These are phyloP conservation scores for Penicillium paradoxum DNA, from an alignment of 495 filamentous ascomycete species.

Conservation along the genomic window DNA sequence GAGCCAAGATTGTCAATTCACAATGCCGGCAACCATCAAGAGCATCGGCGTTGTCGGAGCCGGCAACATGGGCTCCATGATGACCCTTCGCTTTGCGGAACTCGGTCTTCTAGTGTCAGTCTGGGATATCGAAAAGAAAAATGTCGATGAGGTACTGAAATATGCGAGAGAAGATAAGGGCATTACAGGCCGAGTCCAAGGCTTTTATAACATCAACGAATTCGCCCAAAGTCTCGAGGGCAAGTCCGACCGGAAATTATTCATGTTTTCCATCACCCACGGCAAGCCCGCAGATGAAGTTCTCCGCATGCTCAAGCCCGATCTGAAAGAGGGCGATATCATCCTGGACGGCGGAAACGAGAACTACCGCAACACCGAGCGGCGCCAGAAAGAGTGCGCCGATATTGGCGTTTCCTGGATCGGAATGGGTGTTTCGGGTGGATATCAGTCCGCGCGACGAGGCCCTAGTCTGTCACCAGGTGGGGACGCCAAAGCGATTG, in stretches of 20 bases:
- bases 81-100: conserved; percentile 62
- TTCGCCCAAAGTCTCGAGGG: conserved; percentile 38
- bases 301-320: conserved; percentile 51
- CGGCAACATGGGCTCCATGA: conserved; percentile 62
- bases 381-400: conserved; percentile 53
- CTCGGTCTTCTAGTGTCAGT: conserved; percentile 56
- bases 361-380: conserved; percentile 62
- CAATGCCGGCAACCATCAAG: conserved; percentile 29
- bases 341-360: conserved; percentile 72
- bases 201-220: conserved; percentile 34
- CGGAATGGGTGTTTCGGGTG: conserved; percentile 65
- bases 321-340: conserved; percentile 59
- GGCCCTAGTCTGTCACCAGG: conserved; percentile 63
- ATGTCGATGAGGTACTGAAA: conserved; percentile 39
- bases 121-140: conserved; percentile 50
- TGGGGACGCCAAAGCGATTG: conserved; percentile 53
- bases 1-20: background rate
- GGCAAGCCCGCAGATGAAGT: conserved; percentile 63
- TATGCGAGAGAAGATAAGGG: conserved; percentile 17
- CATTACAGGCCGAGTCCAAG: conserved; percentile 30
- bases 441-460: conserved; percentile 61
- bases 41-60: conserved; percentile 59
- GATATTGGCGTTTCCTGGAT: conserved; percentile 57
- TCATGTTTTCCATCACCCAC: conserved; percentile 67
- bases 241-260: conserved; percentile 37